Conservation (phyloP, 1,284 basidiomycete species). For the Erythrobasidium hasegawianum region DNA sequence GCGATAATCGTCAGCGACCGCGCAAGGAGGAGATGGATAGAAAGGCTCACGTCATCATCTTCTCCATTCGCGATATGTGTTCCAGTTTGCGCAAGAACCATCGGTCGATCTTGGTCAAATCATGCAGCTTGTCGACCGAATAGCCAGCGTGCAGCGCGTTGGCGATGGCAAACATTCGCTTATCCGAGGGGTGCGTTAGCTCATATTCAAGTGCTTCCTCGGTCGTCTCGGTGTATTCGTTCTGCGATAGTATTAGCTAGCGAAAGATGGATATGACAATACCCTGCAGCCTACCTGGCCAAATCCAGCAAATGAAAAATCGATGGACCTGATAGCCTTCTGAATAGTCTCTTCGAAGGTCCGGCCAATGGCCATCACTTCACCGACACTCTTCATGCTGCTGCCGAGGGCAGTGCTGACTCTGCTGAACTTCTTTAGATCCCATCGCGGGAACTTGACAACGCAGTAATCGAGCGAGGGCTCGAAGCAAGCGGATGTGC, state of each 20-base stretch:
- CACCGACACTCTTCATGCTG: constrained; percentile 98
- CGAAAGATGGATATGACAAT: too few species aligned
- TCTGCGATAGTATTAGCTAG: too few species aligned
- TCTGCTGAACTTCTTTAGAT: constrained; percentile 93
- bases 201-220: constrained; percentile 75
- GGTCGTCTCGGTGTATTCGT: constrained; percentile 63
- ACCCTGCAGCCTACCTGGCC: too few species aligned
- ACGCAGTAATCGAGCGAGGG: constrained; percentile 92
- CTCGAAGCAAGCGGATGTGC: constrained; percentile 96
- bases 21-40: constrained; percentile 17
- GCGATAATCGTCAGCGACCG: constrained; percentile 37
- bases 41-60: constrained; percentile 62
- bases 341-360: constrained; percentile 98
- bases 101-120: constrained; percentile 94
- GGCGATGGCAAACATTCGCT: constrained; percentile 85
- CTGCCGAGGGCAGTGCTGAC: constrained; percentile 82
- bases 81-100: constrained; percentile 94
- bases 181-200: constrained; percentile 81
- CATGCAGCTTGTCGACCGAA: constrained; percentile 90
- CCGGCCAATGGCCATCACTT: constrained; percentile 97
- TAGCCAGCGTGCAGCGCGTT: constrained; percentile 84
- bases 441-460: constrained; percentile 98
- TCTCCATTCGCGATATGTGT: constrained; percentile 76
- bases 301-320: constrained; percentile 90
- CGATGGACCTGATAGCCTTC: constrained; percentile 94